phyloP scores from a whole-genome alignment of 768 basidiomycete genomes.

The Boletus subcaerulescens region DNA sequence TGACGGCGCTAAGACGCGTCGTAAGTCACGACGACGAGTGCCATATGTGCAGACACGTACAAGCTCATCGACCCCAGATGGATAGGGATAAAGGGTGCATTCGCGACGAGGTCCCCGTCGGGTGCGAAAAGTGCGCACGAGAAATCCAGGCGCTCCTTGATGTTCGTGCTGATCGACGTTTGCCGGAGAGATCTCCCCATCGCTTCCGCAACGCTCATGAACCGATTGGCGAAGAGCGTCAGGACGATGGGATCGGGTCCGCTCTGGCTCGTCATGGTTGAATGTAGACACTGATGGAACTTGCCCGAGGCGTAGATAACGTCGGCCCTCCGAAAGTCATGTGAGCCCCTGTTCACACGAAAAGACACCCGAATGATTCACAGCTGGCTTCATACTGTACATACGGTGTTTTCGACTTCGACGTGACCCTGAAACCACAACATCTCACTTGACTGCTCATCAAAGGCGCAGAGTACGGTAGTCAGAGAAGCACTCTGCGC shows the following conservation, averaged over 20 bases:
- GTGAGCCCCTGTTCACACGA: no score
- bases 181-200: slow-evolving; percentile 91
- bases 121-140: slow-evolving; percentile 94
- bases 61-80: slow-evolving; percentile 90
- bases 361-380: no score
- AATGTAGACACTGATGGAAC: neutral
- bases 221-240: slow-evolving; percentile 91
- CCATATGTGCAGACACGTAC: slow-evolving; percentile 43
- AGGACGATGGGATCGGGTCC: slow-evolving; percentile 83
- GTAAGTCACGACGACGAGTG: no score
- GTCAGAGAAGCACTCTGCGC: slow-evolving; percentile 37
- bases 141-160: slow-evolving; percentile 94
- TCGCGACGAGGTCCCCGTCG: slow-evolving; percentile 92
- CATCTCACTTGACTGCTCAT: neutral
- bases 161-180: slow-evolving; percentile 89
- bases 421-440: no score
- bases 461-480: no score
- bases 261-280: slow-evolving; percentile 17
- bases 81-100: slow-evolving; percentile 89
- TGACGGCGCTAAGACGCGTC: slow-evolving; percentile 58
- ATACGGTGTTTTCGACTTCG: no score
- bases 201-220: slow-evolving; percentile 96
- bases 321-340: neutral
- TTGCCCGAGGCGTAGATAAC: no score
- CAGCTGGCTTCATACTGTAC: no score